These are phyloP conservation scores for Benincasa hispida DNA, from an alignment of 306 rosid genomes.

Conservation along the genomic window DNA sequence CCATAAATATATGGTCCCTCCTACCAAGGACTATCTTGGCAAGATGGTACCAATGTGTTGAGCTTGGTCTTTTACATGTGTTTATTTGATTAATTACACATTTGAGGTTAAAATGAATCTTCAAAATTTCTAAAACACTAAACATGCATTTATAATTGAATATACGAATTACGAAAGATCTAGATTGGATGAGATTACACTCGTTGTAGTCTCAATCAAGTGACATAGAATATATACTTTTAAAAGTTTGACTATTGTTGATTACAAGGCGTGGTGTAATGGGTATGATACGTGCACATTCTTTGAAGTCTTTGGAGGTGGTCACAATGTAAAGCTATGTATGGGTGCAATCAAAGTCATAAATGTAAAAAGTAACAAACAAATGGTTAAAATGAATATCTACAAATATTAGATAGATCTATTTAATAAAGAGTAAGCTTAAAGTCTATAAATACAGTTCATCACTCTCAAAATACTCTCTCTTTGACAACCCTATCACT, in stretches of 20 bases:
- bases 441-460: not conserved
- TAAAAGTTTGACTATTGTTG: not conserved
- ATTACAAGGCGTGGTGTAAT: not conserved
- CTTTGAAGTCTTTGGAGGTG: not conserved
- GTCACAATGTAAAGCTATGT: not conserved
- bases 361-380: not conserved
- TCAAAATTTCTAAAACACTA: too few species aligned
- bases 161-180: not conserved
- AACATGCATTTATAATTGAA: too few species aligned
- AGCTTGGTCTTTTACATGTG: too few species aligned
- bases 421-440: not conserved
- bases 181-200: not conserved
- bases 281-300: not conserved
- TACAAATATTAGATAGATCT: too few species aligned
- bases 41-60: too few species aligned
- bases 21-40: too few species aligned
- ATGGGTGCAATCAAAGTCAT: too few species aligned
- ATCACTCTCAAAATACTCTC: not conserved
- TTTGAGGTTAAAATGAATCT: not conserved
- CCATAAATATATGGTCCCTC: too few species aligned
- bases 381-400: not conserved
- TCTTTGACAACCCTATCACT: too few species aligned
- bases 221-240: too few species aligned
- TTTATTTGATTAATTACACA: too few species aligned
- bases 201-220: not conserved